Evolutionary conservation across 1,284 basidiomycete genomes (phyloP).

Genomic region (Volvariella surrecta): DNA sequence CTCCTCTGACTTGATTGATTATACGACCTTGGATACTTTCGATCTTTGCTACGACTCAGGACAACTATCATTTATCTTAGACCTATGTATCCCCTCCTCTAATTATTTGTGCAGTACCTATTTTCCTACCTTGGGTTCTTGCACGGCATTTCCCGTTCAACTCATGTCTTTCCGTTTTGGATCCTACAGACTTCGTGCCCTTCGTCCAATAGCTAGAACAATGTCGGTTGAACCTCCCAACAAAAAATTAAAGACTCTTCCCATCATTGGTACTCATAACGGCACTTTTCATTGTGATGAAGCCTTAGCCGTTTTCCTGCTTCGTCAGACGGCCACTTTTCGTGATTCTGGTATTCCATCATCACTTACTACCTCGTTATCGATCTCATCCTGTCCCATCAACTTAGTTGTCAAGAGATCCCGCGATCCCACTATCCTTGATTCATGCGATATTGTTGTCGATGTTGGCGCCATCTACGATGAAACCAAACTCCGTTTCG

Average conservation of each 20-base stretch:
- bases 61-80: too few relatives aligned
- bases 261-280: conserved; percentile 88
- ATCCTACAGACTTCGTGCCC: neutral
- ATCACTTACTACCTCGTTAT: neutral
- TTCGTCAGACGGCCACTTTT: conserved; percentile 75
- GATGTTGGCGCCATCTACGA: conserved; percentile 96
- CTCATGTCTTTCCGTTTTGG: neutral
- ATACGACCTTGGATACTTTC: conserved; percentile 5
- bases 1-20: conserved; percentile 23
- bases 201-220: neutral
- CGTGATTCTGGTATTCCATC: conserved; percentile 54
- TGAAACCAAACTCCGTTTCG: conserved; percentile 70
- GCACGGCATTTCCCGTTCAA: neutral
- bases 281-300: conserved; percentile 98
- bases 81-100: too few relatives aligned
- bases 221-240: too few relatives aligned
- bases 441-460: conserved; percentile 91
- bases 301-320: conserved; percentile 87
- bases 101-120: neutral
- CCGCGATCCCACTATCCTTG: conserved; percentile 74
- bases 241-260: neutral
- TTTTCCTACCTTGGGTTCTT: conserved; percentile 4
- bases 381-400: conserved; percentile 5
- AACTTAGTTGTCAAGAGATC: conserved; percentile 79
- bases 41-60: neutral